Evolutionary conservation across 345 rosid species (phyloP), one percentile per base, ranked within the genome.

Genomic region (Eucalyptus regnans): DNA sequence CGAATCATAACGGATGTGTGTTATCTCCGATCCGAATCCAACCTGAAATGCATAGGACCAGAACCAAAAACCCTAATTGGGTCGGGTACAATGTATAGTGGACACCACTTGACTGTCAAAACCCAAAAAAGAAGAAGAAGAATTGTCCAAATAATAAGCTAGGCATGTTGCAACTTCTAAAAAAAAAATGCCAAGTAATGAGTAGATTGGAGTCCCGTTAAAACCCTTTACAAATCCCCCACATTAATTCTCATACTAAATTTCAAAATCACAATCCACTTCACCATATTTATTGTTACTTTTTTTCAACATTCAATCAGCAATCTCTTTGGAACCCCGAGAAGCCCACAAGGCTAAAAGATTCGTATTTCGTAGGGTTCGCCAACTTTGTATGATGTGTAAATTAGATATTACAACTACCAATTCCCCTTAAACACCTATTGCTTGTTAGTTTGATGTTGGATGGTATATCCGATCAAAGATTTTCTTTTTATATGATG

Each of bases 151-250:
- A 62, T 62, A 62, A 62, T 62, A 62, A 62, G 0, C 37, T 29
- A 64, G 71, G 37, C 76, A n/a, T 7, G 20, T 64, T 64, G 76
- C 31, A 7, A n/a, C 37, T 0, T 14, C 20, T 64, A 64, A n/a
- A 64, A 64, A 64, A 0, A 64, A 20, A 64, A 64, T 64, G 76
- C 37, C 20, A 14, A n/a, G 76, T n/a, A 64, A 64, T 14, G 37
- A 4, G 10, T 0, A 58, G n/a, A 58, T 5, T 25, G n/a, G n/a
- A 58, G n/a, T 25, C n/a, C 0, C 0, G 15, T 58, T 25, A 58
- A 58, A 58, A 8, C 44, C 64, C 66, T 58, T 58, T 25, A 58
- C 0, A 58, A 25, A 58, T 25, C 12, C 14, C 7, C 66, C 66
- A 25, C 0, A 11, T 58, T 25, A 23, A 58, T 25, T 58, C 4